Percentiles rank a stretch among this genome's conserved stretches.
phyloP scores from a whole-genome alignment of 441 rosid genomes.

The Corymbia citriodora region DNA sequence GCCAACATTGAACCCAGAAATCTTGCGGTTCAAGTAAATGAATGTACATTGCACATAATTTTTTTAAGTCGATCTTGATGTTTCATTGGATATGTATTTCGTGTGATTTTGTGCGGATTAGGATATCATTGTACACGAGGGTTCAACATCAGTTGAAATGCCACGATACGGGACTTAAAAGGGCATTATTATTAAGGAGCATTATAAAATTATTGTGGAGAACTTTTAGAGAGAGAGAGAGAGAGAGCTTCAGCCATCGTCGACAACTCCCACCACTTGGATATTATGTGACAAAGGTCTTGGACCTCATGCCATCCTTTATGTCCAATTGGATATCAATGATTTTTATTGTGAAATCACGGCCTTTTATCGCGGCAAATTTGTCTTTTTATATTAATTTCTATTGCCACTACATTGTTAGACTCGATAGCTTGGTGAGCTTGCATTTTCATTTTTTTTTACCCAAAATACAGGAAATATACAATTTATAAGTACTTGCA shows the following conservation, averaged over 20 bases:
- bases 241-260: not conserved
- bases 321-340: no score
- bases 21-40: not conserved
- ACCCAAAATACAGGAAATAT: not conserved
- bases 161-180: not conserved
- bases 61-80: not conserved
- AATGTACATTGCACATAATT: not conserved
- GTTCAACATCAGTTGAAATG: not conserved
- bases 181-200: not conserved
- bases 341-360: no score
- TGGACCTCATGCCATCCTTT: not conserved
- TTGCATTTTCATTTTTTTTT: not conserved
- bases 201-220: no score
- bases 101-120: not conserved
- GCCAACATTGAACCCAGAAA: not conserved
- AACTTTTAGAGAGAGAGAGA: not conserved
- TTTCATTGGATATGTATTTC: not conserved
- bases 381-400: rapidly evolving
- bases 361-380: rapidly evolving
- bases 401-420: rapidly evolving
- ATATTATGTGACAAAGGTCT: not conserved
- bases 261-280: not conserved
- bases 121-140: not conserved
- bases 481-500: not conserved
- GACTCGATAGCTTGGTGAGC: not conserved